A percentile compares a stretch with the other conserved stretches of the same genome.
Conservation (phyloP, 169 alveolate species). For the Plasmodium yoelii region DNA sequence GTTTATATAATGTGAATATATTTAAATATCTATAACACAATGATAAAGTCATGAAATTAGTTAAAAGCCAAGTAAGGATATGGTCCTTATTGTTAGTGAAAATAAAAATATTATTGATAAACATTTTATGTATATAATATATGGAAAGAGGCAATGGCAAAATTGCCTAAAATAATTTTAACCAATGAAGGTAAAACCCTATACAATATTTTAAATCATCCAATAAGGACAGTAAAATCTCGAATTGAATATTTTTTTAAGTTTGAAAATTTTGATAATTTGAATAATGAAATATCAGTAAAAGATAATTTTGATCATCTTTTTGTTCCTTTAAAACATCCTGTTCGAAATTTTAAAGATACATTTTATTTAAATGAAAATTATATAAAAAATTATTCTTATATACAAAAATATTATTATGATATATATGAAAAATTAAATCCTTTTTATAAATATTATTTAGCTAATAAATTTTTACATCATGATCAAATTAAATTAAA, state of each 20-base stretch:
- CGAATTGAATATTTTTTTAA: constrained; percentile 49
- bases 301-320: constrained; percentile 91
- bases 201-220: constrained; percentile 43
- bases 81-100: no score
- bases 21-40: no score
- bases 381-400: constrained; percentile 65
- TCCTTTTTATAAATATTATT: constrained; percentile 75
- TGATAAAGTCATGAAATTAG: no score
- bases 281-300: constrained; percentile 79
- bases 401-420: constrained; percentile 8
- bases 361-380: constrained; percentile 87
- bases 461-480: constrained; percentile 49
- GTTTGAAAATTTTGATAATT: constrained; percentile 71
- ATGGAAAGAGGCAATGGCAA: background rate
- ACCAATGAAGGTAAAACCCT: constrained; percentile 51
- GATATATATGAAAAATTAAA: constrained; percentile 43
- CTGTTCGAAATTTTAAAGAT: constrained; percentile 89
- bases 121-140: no score
- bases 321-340: constrained; percentile 91
- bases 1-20: no score
- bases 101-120: no score
- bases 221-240: constrained; percentile 63
- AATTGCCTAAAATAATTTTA: constrained; percentile 45
- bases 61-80: no score
- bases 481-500: constrained; percentile 78